Percentiles rank a stretch among this genome's conserved stretches.
Evolutionary conservation across 371 early-diverging fungal species (phyloP).

Genomic region (Mucor indicus): DNA sequence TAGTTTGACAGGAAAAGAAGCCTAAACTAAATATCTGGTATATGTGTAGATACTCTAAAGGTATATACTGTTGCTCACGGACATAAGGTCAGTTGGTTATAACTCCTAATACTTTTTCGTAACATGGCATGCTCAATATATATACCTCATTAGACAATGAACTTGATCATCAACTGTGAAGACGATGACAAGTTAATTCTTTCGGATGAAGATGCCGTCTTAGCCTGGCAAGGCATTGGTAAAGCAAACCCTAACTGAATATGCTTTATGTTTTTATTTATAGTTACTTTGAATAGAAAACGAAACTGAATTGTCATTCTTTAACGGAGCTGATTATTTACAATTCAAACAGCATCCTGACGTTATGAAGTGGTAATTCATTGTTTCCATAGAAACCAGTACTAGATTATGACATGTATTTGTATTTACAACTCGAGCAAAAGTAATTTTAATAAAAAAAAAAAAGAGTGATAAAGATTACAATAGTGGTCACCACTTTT

Average conservation of each 20-base stretch:
- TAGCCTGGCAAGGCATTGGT: constrained; percentile 67
- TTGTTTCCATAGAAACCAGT: no score
- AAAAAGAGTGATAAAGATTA: no score
- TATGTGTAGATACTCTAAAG: constrained; percentile 73
- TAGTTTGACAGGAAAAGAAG: background rate
- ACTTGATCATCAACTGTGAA: constrained; percentile 86
- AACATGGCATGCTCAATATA: background rate
- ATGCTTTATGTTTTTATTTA: background rate
- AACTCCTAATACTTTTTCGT: no score
- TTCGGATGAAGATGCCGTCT: constrained; percentile 55
- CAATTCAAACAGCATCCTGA: constrained; percentile 76
- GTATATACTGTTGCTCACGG: constrained; percentile 86
- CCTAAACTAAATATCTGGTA: constrained; percentile 4
- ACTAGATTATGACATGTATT: no score
- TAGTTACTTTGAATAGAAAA: constrained; percentile 47
- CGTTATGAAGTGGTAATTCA: constrained; percentile 64
- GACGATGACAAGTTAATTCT: constrained; percentile 68
- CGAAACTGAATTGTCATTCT: constrained; percentile 85
- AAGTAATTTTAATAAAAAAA: no score
- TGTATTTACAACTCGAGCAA: no score
- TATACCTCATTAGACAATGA: constrained; percentile 53
- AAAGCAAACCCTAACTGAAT: constrained; percentile 9
- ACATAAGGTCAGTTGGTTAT: constrained; percentile 59
- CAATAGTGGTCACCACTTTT: no score
- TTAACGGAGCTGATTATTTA: constrained; percentile 71